Conservation (phyloP, 2,329 filamentous ascomycete species). For the Pseudopyricularia cyperi region DNA sequence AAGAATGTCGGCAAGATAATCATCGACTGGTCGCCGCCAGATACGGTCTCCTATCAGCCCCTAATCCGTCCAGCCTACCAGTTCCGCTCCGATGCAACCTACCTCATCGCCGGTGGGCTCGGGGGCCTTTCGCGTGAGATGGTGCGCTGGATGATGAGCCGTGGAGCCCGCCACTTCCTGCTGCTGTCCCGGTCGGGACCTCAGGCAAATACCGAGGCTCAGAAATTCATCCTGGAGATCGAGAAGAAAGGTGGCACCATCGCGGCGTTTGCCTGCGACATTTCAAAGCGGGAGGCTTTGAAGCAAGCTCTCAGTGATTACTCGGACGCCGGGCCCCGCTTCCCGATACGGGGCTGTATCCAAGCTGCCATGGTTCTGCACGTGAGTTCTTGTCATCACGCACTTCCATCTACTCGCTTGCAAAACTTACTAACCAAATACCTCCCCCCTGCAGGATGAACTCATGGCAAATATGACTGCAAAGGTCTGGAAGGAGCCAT, state of each 20-base stretch:
- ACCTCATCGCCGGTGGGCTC: slow-evolving; percentile 11
- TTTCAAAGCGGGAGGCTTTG: slow-evolving; percentile 23
- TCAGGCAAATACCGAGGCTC: slow-evolving; percentile 11
- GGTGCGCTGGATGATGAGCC: slow-evolving; percentile 9
- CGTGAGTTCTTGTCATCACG: slow-evolving; percentile 8
- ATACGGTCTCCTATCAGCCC: too few species aligned
- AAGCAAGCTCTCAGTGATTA: slow-evolving; percentile 9
- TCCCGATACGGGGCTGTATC: slow-evolving; percentile 17
- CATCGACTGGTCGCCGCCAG: too few species aligned
- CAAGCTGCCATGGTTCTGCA: slow-evolving; percentile 22
- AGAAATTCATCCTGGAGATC: slow-evolving; percentile 20
- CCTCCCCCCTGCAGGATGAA: slow-evolving; percentile 29
- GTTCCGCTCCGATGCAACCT: slow-evolving; percentile 1
- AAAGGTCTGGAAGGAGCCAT: slow-evolving; percentile 14
- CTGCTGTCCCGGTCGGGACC: slow-evolving; percentile 5
- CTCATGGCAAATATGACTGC: slow-evolving; percentile 35
- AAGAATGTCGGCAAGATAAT: slow-evolving; percentile 2
- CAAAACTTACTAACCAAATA: slow-evolving; percentile 35
- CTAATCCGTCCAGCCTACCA: not conserved
- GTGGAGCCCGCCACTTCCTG: slow-evolving; percentile 9
- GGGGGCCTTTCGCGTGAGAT: slow-evolving; percentile 10
- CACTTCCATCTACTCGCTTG: not conserved
- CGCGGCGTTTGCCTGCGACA: slow-evolving; percentile 24
- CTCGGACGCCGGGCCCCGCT: slow-evolving; percentile 7
- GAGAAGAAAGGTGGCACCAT: slow-evolving; percentile 16